These are phyloP conservation scores for Hortiboletus rubellus DNA, from an alignment of 1,284 basidiomycete species.

Conservation along the genomic window DNA sequence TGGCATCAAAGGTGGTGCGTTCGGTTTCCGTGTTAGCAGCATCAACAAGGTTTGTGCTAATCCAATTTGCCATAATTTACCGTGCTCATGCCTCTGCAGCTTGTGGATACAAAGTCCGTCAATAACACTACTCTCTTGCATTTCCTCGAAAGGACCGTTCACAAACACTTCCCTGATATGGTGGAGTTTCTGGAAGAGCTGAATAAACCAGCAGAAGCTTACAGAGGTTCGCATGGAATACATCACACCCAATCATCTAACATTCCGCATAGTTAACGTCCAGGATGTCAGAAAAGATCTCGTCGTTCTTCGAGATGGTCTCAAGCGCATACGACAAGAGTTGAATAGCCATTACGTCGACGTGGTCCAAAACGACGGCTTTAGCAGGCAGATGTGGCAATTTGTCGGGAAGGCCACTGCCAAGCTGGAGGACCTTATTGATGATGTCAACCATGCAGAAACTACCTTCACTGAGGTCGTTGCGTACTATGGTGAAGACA, in stretches of 20 bases:
- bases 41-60: constrained; percentile 80
- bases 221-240: constrained; percentile 63
- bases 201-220: constrained; percentile 87
- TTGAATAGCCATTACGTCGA: constrained; percentile 78
- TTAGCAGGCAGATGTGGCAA: constrained; percentile 86
- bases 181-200: constrained; percentile 90
- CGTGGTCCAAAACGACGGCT: constrained; percentile 69
- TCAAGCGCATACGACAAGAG: constrained; percentile 76
- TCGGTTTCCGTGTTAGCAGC: constrained; percentile 95
- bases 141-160: constrained; percentile 89
- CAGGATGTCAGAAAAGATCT: constrained; percentile 77
- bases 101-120: constrained; percentile 97
- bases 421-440: constrained; percentile 78
- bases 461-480: constrained; percentile 80
- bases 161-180: constrained; percentile 87
- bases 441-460: constrained; percentile 84
- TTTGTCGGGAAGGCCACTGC: constrained; percentile 76
- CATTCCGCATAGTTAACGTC: constrained; percentile 58
- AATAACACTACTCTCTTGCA: constrained; percentile 93
- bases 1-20: constrained; percentile 95
- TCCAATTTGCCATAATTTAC: background rate
- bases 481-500: constrained; percentile 89
- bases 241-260: constrained; percentile 1
- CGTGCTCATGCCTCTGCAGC: constrained; percentile 43
- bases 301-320: constrained; percentile 72